phyloP scores from a whole-genome alignment of 1,139 yeast genomes.

The Magnusiomyces magnusii region DNA sequence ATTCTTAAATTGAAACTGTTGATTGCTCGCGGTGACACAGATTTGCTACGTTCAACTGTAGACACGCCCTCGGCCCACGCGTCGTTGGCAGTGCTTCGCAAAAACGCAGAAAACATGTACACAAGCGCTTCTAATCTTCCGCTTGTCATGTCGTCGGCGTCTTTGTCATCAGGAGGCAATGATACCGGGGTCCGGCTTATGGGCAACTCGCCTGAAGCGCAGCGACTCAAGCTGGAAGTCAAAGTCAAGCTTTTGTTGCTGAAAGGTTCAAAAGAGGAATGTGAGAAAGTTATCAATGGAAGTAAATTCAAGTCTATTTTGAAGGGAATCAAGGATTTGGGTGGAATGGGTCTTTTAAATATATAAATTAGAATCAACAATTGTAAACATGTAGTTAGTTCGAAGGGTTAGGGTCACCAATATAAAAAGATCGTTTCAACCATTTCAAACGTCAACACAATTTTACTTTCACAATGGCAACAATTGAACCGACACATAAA shows the following conservation, averaged over 20 bases:
- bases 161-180: neutral
- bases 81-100: slow-evolving; percentile 19
- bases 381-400: neutral
- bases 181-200: neutral
- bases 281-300: slow-evolving; percentile 10
- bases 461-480: slow-evolving; percentile 7
- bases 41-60: slow-evolving; percentile 21
- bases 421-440: no score
- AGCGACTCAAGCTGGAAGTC: slow-evolving; percentile 1
- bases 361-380: neutral
- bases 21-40: slow-evolving; percentile 26
- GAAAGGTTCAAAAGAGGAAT: slow-evolving; percentile 1
- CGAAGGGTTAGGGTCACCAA: neutral
- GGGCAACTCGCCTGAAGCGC: slow-evolving; percentile 2
- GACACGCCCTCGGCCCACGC: slow-evolving; percentile 20
- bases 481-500: slow-evolving; percentile 11
- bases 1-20: slow-evolving; percentile 17
- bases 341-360: slow-evolving; percentile 1
- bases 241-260: neutral
- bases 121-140: slow-evolving; percentile 19
- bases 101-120: slow-evolving; percentile 24
- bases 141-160: neutral
- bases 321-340: neutral
- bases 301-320: neutral
- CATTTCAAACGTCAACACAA: no score